These are phyloP conservation scores for Aspergillus taichungensis DNA, from an alignment of 495 filamentous ascomycete genomes.

Conservation along the genomic window DNA sequence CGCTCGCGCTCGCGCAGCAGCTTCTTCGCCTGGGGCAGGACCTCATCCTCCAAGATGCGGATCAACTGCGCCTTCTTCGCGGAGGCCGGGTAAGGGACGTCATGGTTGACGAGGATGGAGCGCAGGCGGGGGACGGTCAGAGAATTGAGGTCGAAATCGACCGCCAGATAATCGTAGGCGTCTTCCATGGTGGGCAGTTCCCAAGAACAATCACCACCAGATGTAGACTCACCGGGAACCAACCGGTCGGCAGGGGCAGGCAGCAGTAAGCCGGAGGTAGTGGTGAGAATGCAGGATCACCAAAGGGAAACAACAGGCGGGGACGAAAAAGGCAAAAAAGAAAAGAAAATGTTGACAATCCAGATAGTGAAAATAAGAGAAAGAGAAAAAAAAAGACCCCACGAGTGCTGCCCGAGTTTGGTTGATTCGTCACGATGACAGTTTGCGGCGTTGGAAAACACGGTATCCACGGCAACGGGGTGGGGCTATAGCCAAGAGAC, in stretches of 20 bases:
- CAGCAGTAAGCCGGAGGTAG: too few species aligned
- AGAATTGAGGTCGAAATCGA: constrained; percentile 72
- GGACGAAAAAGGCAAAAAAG: too few species aligned
- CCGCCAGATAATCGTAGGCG: constrained; percentile 69
- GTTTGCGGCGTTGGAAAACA: constrained; percentile 10
- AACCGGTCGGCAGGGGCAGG: too few species aligned
- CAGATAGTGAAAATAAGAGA: not conserved
- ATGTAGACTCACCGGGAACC: too few species aligned
- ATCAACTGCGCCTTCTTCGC: constrained; percentile 85
- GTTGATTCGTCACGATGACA: constrained; percentile 20
- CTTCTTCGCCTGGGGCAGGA: constrained; percentile 67
- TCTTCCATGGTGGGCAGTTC: constrained; percentile 48
- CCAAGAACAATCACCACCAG: constrained; percentile 2
- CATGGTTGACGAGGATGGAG: constrained; percentile 79
- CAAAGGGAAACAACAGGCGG: too few species aligned
- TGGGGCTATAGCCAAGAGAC: constrained; percentile 10
- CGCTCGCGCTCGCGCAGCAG: constrained; percentile 64
- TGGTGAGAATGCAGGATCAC: too few species aligned
- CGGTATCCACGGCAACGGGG: constrained; percentile 36
- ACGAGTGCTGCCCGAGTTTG: constrained; percentile 10
- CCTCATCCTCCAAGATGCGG: constrained; percentile 68
- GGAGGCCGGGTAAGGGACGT: constrained; percentile 72
- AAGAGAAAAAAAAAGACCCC: not conserved
- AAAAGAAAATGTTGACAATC: not conserved
- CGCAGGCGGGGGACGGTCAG: constrained; percentile 82